Evolutionary conservation across 139 green algal species (phyloP).

Genomic region (Pycnococcus provasolii): DNA sequence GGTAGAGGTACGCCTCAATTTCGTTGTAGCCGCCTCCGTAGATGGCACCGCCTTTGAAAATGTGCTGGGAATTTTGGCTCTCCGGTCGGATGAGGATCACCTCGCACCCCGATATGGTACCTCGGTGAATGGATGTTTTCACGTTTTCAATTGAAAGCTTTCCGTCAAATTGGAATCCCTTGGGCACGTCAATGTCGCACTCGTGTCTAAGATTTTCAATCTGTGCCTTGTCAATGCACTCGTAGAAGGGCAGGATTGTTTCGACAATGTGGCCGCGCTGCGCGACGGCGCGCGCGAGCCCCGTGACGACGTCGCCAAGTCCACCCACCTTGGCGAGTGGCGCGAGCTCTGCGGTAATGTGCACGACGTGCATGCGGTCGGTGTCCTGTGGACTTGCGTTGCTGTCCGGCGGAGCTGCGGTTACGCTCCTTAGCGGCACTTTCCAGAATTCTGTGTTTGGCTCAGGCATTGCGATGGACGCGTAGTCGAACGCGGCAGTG

Average conservation of each 20-base stretch:
- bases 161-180: slow-evolving; percentile 53
- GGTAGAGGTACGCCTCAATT: slow-evolving; percentile 90
- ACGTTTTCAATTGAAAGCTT: slow-evolving; percentile 29
- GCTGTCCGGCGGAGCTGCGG: not conserved
- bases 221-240: slow-evolving; percentile 53
- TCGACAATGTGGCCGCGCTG: slow-evolving; percentile 46
- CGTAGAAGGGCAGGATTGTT: slow-evolving; percentile 72
- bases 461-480: not conserved
- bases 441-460: not conserved
- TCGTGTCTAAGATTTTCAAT: slow-evolving; percentile 59
- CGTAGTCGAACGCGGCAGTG: not conserved
- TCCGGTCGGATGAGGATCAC: slow-evolving; percentile 57
- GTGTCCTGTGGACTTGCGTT: slow-evolving; percentile 24
- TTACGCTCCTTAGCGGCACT: not conserved
- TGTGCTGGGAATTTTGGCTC: slow-evolving; percentile 44
- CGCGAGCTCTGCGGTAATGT: slow-evolving; percentile 87
- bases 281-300: slow-evolving; percentile 27
- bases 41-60: slow-evolving; percentile 47
- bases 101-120: slow-evolving; percentile 31
- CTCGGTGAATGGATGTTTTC: slow-evolving; percentile 46
- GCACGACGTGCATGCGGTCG: slow-evolving; percentile 58
- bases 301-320: slow-evolving; percentile 81
- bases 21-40: slow-evolving; percentile 81
- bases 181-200: slow-evolving; percentile 64
- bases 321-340: slow-evolving; percentile 86